Evolutionary conservation across 2,329 filamentous ascomycete species (phyloP).

Genomic region (Hansfordia pulvinata): DNA sequence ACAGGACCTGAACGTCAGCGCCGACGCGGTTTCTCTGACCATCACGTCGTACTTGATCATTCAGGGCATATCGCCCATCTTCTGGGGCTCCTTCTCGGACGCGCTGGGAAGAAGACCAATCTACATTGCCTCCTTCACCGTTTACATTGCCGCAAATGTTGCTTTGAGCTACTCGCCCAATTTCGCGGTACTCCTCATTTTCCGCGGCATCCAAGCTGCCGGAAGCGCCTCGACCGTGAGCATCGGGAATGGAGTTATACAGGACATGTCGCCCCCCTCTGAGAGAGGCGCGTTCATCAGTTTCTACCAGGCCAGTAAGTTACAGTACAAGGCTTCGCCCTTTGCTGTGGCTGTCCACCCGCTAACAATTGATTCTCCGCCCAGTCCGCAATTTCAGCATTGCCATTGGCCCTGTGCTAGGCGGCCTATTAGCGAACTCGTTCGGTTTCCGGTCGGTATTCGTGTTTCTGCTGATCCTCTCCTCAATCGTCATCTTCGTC

Average conservation of each 20-base stretch:
- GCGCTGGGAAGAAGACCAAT: slow-evolving; percentile 28
- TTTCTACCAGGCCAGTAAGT: too few relatives aligned
- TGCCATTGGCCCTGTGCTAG: slow-evolving; percentile 32
- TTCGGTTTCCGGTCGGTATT: slow-evolving; percentile 38
- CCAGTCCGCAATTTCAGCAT: too few relatives aligned
- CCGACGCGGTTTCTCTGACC: too few relatives aligned
- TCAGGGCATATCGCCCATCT: slow-evolving; percentile 36
- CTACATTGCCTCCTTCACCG: slow-evolving; percentile 29
- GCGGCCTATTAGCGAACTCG: slow-evolving; percentile 33
- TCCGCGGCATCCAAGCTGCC: slow-evolving; percentile 35
- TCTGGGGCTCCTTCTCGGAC: slow-evolving; percentile 35
- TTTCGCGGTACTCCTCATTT: slow-evolving; percentile 28
- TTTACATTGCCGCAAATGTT: slow-evolving; percentile 31
- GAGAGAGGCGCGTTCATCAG: slow-evolving; percentile 43
- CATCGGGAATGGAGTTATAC: slow-evolving; percentile 36
- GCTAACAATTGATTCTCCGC: too few relatives aligned
- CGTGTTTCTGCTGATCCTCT: slow-evolving; percentile 32
- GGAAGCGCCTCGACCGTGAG: slow-evolving; percentile 42
- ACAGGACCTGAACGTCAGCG: too few relatives aligned
- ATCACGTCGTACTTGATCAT: too few relatives aligned
- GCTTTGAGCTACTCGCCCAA: slow-evolving; percentile 29
- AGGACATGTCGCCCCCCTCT: slow-evolving; percentile 39
- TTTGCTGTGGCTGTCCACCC: too few relatives aligned
- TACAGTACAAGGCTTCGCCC: slow-evolving; percentile 28
- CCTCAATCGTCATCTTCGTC: slow-evolving; percentile 18